Percentiles rank a stretch among this genome's conserved stretches.
These are phyloP conservation scores for Antitrichia curtipendula DNA, from an alignment of 225 moss, liverwort and hornwort genomes.

Conservation along the genomic window DNA sequence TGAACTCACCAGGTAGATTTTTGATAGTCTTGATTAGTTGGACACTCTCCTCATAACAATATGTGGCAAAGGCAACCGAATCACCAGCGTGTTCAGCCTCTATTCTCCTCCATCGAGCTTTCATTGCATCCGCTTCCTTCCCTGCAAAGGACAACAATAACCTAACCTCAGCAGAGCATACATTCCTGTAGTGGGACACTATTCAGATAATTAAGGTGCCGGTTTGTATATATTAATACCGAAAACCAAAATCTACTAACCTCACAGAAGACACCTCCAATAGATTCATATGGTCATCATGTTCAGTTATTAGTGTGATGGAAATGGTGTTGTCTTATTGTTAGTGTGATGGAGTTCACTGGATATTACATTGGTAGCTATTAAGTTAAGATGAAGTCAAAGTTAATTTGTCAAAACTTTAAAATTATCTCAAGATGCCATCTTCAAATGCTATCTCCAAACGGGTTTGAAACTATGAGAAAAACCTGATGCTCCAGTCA, in stretches of 20 bases:
- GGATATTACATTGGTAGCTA: background rate
- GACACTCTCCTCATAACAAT: constrained; percentile 33
- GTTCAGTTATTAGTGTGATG: background rate
- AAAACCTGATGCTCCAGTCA: constrained; percentile 52
- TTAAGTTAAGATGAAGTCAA: background rate
- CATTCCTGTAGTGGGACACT: background rate
- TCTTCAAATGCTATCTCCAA: background rate
- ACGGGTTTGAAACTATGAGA: background rate
- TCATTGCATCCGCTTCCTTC: constrained; percentile 41
- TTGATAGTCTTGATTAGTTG: constrained; percentile 31
- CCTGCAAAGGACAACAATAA: constrained; percentile 1
- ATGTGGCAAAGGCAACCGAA: constrained; percentile 4
- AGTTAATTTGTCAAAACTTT: background rate
- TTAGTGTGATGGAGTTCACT: background rate
- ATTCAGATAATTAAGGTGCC: background rate
- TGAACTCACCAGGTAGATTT: constrained; percentile 35
- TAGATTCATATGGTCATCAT: background rate
- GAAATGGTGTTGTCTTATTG: background rate
- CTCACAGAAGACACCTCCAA: too few relatives aligned
- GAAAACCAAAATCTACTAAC: background rate
- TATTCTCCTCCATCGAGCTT: constrained; percentile 26
- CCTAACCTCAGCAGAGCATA: background rate
- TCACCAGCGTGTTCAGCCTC: constrained; percentile 25
- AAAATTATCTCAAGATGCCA: background rate
- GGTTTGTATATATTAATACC: background rate